Conservation (phyloP, 805 yeast species). For the Suhomyces kilbournensis region DNA sequence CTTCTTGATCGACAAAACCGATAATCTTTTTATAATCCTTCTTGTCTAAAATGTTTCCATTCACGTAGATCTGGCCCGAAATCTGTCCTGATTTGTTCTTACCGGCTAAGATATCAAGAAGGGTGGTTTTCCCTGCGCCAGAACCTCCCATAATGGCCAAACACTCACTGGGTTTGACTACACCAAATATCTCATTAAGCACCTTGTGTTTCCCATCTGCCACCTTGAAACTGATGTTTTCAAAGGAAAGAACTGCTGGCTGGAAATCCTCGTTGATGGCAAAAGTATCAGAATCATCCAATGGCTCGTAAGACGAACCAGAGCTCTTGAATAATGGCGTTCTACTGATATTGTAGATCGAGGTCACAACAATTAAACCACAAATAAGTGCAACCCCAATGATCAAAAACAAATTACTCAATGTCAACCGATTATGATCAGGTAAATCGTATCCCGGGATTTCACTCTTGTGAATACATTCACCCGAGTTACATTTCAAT, state of each 20-base stretch:
- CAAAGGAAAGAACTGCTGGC: constrained; percentile 76
- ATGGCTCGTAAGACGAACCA: constrained; percentile 28
- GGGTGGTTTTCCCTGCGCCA: constrained; percentile 96
- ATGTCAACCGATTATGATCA: constrained; percentile 41
- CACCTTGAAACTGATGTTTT: constrained; percentile 60
- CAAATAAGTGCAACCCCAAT: constrained; percentile 42
- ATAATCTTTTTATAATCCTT: constrained; percentile 60
- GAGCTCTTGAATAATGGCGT: constrained; percentile 57
- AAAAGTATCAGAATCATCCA: constrained; percentile 23
- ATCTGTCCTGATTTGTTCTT: constrained; percentile 76
- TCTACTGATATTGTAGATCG: constrained; percentile 49
- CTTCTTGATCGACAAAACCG: constrained; percentile 97
- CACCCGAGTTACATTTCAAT: constrained; percentile 78
- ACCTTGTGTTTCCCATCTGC: constrained; percentile 47
- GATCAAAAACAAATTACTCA: constrained; percentile 47
- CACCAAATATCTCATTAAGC: constrained; percentile 65
- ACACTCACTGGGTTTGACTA: constrained; percentile 83
- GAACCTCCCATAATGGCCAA: constrained; percentile 98
- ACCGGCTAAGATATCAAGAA: constrained; percentile 86
- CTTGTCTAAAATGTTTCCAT: constrained; percentile 54
- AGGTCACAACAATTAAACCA: constrained; percentile 39
- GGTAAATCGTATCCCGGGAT: constrained; percentile 88
- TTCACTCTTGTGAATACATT: constrained; percentile 88
- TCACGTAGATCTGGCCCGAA: constrained; percentile 67
- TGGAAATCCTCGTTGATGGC: constrained; percentile 52